phyloP scores from a whole-genome alignment of 352 stramenopile species.

The Globisporangium paddicum region DNA sequence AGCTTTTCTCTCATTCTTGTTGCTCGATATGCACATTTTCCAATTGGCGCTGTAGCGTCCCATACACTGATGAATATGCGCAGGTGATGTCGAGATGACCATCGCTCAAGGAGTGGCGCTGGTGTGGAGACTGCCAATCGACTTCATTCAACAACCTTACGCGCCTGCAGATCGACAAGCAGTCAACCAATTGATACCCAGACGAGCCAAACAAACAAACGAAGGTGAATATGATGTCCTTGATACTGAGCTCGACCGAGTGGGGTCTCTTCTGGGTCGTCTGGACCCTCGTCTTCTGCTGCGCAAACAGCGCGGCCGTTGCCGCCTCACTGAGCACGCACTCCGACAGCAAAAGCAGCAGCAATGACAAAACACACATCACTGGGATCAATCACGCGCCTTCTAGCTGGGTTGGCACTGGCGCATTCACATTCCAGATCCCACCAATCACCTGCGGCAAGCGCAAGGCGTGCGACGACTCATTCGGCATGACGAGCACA shows the following conservation, averaged over 20 bases:
- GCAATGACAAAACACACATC: neutral
- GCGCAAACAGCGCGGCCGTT: conserved; percentile 18
- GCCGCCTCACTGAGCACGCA: conserved; percentile 16
- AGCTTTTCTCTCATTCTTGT: neutral
- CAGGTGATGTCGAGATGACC: too few relatives aligned
- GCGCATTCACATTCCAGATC: neutral
- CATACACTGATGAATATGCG: too few relatives aligned
- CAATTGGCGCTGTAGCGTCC: too few relatives aligned
- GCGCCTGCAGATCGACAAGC: too few relatives aligned
- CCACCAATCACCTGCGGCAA: conserved; percentile 21
- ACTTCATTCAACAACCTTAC: too few relatives aligned
- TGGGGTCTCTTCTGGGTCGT: conserved; percentile 19
- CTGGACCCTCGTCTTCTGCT: conserved; percentile 26
- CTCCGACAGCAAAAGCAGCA: neutral
- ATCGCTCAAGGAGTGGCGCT: too few relatives aligned
- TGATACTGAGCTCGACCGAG: conserved; percentile 7
- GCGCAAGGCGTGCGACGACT: conserved; percentile 20
- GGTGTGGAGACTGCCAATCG: too few relatives aligned
- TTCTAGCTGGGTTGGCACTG: neutral
- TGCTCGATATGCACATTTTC: neutral
- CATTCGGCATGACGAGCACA: conserved; percentile 17
- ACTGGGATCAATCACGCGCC: neutral
- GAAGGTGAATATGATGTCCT: conserved; percentile 4
- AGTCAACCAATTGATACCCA: too few relatives aligned
- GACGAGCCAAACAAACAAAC: too few relatives aligned